Evolutionary conservation across 2,329 filamentous ascomycete genomes (phyloP), one percentile per base, ranked within the genome.

Genomic region (Cyphellophora attinorum): DNA sequence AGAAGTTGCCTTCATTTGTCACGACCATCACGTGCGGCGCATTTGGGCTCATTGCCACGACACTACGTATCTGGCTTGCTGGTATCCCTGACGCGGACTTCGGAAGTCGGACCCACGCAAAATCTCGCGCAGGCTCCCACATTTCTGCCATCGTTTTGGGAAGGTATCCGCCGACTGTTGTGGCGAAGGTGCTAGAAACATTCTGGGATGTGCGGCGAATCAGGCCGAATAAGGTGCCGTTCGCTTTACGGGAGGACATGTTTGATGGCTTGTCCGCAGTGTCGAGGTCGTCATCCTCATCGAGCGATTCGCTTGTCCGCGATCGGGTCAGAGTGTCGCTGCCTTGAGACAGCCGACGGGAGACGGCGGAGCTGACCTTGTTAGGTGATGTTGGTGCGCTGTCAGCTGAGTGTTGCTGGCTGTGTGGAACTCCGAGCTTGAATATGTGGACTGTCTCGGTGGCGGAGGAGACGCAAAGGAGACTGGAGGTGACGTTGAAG

Each of bases 381-480:
- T 31, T 43, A 13, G 47, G 45, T 15, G 47, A 48, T 18, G 30
- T 29, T 19, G 42, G 38, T 31, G 45, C 38, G 23, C 43, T 35
- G n/a, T 25, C 33, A 3, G 41, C 34, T 11, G 33, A 31, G 29
- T 18, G 33, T 11, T 31, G 33, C 15, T 41, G 41, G 6, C 10
- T n/a, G 66, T 34, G 29, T 12, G 14, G 15, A 4, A 57, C 55
- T 16, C 66, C 67, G 13, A 98, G 70, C 35, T 88, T 85, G 65
- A 98, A 98, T 33, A 98, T 86, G 56, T 98, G 91, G 6, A 98
- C 81, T 0, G 91, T 98, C 52, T 98, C 91, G 1, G 88, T 93
- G 2, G 86, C 88, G 3, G 89, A 96, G 4, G 91, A 96, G 27
- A 98, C 88, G 52, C 88, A 95, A 21, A 98, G 74, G 8, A 98